Base-by-base conservation (phyloP, 345 rosid species). In the Turritis glabra region DNA sequence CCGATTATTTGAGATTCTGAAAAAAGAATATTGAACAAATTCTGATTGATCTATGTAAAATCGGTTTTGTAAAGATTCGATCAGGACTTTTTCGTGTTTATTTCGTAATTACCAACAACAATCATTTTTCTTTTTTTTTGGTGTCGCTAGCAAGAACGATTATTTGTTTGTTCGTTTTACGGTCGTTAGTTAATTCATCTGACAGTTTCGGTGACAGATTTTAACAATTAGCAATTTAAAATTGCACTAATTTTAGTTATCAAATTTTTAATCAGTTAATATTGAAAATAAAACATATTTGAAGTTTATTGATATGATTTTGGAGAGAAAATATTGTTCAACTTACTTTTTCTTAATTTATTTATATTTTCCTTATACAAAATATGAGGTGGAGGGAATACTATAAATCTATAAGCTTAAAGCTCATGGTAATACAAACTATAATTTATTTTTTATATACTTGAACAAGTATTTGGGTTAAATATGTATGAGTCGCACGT, bases 401-500 rank as follows among this genome's bases (percentile, higher is more conserved):
- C 21, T 40, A 8, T 21, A 30, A 18, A 5, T 58, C 8, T 58
- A 14, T 14, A 65, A 65, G 58, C 21, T 41, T 41, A 30, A 18
- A 21, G 3, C 43, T 52, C 15, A 19, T 52, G 14, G 60, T 40
- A 51, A 26, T 59, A n/a, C 8, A 37, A 58, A n/a, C 4, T 37
- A 26, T 40, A 26, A 29, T 73, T 33, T 43, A 46, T 17, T 64
- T 55, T 32, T n/a, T n/a, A n/a, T n/a, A 58, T 51, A 37, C 19
- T 66, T 50, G 55, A 26, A 23, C 62, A 67, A 50, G 19, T 68
- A 51, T 50, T 50, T 68, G 69, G 64, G 55, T 68, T 0, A 32
- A 61, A 56, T 17, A 53, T 22, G 63, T 76, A 63, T 5, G 71
- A 69, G 60, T 55, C 44, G 76, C 77, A 71, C 72, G 80, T 71